Conservation (phyloP, 2,329 filamentous ascomycete genomes). For the Aquanectria penicillioides region DNA sequence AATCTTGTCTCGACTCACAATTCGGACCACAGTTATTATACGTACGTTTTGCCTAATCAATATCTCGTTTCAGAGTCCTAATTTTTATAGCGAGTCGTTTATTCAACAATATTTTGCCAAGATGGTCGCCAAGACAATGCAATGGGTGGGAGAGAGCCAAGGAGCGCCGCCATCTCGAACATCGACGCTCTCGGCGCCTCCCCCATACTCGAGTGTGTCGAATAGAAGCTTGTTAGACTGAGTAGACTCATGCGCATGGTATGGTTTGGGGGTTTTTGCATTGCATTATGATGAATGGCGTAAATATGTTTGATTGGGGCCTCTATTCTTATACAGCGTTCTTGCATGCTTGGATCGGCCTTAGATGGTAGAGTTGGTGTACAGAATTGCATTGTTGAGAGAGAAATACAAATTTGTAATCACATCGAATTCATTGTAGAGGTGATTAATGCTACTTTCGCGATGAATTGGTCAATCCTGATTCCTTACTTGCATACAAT, state of each 20-base stretch:
- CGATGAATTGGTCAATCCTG: too few relatives aligned
- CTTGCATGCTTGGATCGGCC: conserved; percentile 6
- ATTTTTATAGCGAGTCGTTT: conserved; percentile 71
- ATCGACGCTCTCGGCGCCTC: conserved; percentile 17
- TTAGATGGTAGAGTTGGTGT: conserved; percentile 28
- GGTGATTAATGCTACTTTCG: too few relatives aligned
- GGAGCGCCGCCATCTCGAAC: conserved; percentile 16
- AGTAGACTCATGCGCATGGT: conserved; percentile 25
- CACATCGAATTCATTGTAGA: too few relatives aligned
- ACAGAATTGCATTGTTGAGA: neutral
- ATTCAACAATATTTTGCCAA: conserved; percentile 80
- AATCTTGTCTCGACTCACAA: conserved; percentile 86
- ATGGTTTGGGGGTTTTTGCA: conserved; percentile 30
- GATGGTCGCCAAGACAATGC: conserved; percentile 67
- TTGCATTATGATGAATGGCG: conserved; percentile 9
- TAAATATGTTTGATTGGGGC: conserved; percentile 9
- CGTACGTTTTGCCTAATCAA: conserved; percentile 58
- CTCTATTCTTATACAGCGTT: conserved; percentile 4
- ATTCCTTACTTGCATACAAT: too few relatives aligned
- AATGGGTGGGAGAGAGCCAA: conserved; percentile 42
- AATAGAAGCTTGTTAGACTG: conserved; percentile 38
- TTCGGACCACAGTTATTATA: conserved; percentile 84
- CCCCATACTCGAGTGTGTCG: conserved; percentile 9
- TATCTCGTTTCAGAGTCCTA: conserved; percentile 23
- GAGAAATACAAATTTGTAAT: neutral